Percentiles rank a stretch among this genome's conserved stretches.
These are phyloP conservation scores for Pythium biforme DNA, from an alignment of 352 stramenopile species.

Conservation along the genomic window DNA sequence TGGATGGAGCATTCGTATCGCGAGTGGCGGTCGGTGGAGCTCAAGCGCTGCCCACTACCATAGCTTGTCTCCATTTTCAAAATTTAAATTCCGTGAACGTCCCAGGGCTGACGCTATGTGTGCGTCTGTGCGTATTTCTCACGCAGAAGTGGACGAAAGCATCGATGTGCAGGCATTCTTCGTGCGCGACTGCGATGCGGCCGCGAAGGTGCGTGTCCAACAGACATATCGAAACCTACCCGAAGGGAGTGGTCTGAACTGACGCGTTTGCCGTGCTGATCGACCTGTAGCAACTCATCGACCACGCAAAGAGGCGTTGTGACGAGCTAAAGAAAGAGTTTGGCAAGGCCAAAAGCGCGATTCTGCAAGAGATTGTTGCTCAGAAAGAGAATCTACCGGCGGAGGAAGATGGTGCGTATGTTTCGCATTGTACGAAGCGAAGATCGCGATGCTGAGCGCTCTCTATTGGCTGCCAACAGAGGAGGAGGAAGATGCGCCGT, in stretches of 20 bases:
- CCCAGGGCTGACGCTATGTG: background rate
- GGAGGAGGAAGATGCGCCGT: conserved; percentile 15
- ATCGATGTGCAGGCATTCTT: conserved; percentile 55
- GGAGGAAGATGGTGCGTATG: conserved; percentile 22
- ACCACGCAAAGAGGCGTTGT: conserved; percentile 48
- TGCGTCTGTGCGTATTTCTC: background rate
- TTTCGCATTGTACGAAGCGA: background rate
- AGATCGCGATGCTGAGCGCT: background rate
- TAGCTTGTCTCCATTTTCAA: too few species aligned
- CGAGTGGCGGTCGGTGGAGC: background rate
- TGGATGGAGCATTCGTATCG: background rate
- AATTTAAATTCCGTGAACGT: conserved; percentile 5
- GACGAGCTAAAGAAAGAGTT: conserved; percentile 52
- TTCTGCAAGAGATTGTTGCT: conserved; percentile 53
- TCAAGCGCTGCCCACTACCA: background rate
- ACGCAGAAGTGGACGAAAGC: conserved; percentile 17
- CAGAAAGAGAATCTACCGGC: conserved; percentile 56
- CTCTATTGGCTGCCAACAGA: background rate
- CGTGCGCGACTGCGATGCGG: conserved; percentile 39
- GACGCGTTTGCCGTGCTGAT: background rate
- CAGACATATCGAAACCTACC: too few species aligned
- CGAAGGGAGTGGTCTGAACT: too few species aligned
- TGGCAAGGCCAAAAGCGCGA: conserved; percentile 47
- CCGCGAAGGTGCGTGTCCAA: conserved; percentile 33
- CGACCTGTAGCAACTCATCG: conserved; percentile 55